Base-by-base conservation (phyloP, 116 monocot genomes). In the Posidonia oceanica region DNA sequence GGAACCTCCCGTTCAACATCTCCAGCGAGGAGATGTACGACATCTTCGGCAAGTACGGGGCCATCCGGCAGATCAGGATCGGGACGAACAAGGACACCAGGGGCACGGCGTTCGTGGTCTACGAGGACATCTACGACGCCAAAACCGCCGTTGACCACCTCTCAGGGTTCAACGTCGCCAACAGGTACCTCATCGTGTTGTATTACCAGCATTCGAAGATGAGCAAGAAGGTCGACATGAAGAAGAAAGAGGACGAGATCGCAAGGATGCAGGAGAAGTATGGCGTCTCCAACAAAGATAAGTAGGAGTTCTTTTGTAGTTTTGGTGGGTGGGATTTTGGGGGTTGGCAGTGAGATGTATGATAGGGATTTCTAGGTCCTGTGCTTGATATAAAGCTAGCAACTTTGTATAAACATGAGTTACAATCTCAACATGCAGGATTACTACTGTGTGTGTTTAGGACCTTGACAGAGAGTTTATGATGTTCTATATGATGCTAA, bases 1-100 rank as follows among this genome's bases (percentile, higher is more conserved):
- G 98, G 10, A 98, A 98, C 75, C 90, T 98, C 14, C 98, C 98
- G 12, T 99, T 99, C 93, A 93, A 99, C 81, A 99, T 99, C 82
- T 90, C 99, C 20, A 93, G 93, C 80, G 99, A 99, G 86, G 99
- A 99, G 90, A 99, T 99, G 99, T 99, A 99, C 90, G 99, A 99
- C 69, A 99, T 99, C 73, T 99, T 99, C 80, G 93, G 99, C 60
- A 99, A 99, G 81, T 99, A 99, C 88, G 99, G 99, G 2, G 99
- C 99, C 15, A 99, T 99, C 37, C 86, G 99, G 11, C 99, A 99
- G 84, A 99, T 99, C 75, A 79, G 93, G 53, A 75, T 99, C 56
- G 99, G 99, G 10, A 93, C 85, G 37, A 84, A 74, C 80, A 93
- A 88, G 81, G 98, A 98, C 73, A 98, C 98, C 10, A 70, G 93